These are phyloP conservation scores for Auxenochlorella pyrenoidosa DNA, from an alignment of 139 green algal genomes.

Conservation along the genomic window DNA sequence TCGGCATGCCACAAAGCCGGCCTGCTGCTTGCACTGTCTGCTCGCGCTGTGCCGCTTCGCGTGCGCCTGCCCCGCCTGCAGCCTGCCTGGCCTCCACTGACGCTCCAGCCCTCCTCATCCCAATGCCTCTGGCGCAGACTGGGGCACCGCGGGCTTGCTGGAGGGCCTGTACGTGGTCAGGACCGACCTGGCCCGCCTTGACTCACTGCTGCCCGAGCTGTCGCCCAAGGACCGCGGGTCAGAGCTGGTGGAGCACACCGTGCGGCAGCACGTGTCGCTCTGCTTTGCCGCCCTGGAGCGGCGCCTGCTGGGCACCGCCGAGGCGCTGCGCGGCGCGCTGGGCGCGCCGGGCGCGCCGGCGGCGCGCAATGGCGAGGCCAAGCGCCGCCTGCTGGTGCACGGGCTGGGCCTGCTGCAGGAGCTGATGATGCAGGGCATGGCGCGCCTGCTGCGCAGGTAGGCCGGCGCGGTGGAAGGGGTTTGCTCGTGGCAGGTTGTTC, in stretches of 20 bases:
- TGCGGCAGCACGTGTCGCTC: slow-evolving; percentile 69
- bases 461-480: too few species aligned
- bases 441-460: slow-evolving; percentile 36
- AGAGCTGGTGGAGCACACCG: slow-evolving; percentile 60
- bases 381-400: slow-evolving; percentile 51
- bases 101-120: neutral
- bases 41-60: too few species aligned
- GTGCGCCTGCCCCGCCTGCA: too few species aligned
- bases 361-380: neutral
- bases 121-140: too few species aligned
- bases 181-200: slow-evolving; percentile 68
- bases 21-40: neutral
- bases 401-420: slow-evolving; percentile 61
- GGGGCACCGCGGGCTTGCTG: slow-evolving; percentile 62
- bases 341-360: neutral
- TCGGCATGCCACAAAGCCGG: too few species aligned
- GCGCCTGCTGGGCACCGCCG: slow-evolving; percentile 34
- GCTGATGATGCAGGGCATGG: slow-evolving; percentile 32
- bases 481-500: too few species aligned
- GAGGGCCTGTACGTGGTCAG: slow-evolving; percentile 68
- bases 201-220: slow-evolving; percentile 76
- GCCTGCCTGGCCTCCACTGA: neutral
- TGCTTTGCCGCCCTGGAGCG: slow-evolving; percentile 65
- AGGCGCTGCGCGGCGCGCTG: slow-evolving; percentile 10
- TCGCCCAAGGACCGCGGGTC: slow-evolving; percentile 58